A percentile compares a stretch with the other conserved stretches of the same genome.
These are phyloP conservation scores for Malassezia sp. DNA, from an alignment of 1,284 basidiomycete species.

Conservation along the genomic window DNA sequence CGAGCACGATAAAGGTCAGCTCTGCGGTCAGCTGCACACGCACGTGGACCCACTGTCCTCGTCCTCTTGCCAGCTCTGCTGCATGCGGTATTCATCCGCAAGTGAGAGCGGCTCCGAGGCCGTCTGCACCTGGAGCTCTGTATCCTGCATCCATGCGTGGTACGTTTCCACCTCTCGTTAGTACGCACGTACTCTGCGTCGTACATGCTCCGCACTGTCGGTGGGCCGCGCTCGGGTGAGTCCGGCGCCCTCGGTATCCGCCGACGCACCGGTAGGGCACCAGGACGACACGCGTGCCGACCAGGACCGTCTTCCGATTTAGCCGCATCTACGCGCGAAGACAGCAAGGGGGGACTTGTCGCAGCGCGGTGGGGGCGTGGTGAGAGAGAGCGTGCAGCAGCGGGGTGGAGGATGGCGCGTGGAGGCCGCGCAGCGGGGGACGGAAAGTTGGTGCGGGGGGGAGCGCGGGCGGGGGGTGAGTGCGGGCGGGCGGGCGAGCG, in stretches of 20 bases:
- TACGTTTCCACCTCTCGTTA: conserved; percentile 49
- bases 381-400: too few species aligned
- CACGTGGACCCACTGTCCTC: conserved; percentile 68
- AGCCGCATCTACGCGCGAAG: conserved; percentile 1
- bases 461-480: too few species aligned
- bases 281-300: conserved; percentile 11
- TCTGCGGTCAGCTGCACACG: conserved; percentile 50
- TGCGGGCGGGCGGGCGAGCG: too few species aligned
- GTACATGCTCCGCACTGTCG: not conserved
- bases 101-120: conserved; percentile 73
- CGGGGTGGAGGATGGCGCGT: too few species aligned
- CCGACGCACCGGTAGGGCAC: conserved; percentile 15
- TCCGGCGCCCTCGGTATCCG: too few species aligned
- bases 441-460: too few species aligned
- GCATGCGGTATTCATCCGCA: conserved; percentile 83
- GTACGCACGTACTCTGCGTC: conserved; percentile 9
- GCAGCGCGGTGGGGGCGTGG: too few species aligned
- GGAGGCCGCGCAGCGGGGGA: too few species aligned
- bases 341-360: not conserved
- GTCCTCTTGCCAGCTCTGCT: conserved; percentile 74
- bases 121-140: conserved; percentile 63
- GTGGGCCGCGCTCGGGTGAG: too few species aligned
- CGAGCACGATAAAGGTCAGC: conserved; percentile 58
- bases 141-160: conserved; percentile 78
- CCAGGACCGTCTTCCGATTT: conserved; percentile 9